Percentiles rank a stretch among this genome's conserved stretches.
phyloP scores from a whole-genome alignment of 805 yeast genomes.

The Lachancea sp. region DNA sequence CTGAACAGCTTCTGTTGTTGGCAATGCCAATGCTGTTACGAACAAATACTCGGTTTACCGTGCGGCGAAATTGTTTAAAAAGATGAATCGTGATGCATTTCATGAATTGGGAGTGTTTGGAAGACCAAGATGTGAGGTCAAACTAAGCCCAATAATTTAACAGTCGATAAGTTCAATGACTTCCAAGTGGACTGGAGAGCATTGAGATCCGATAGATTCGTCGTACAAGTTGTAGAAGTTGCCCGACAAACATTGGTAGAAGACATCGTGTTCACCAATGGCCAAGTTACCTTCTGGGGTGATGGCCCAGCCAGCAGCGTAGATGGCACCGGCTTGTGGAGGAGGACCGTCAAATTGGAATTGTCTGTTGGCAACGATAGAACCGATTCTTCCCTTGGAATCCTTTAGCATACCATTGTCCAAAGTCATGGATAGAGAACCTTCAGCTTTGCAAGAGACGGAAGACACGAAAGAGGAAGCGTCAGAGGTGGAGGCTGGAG shows the following conservation, averaged over 20 bases:
- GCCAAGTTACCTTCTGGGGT: constrained; percentile 52
- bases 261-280: constrained; percentile 47
- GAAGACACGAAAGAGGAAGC: constrained; percentile 26
- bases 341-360: constrained; percentile 85
- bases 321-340: constrained; percentile 73
- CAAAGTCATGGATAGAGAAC: constrained; percentile 52
- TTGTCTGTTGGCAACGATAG: constrained; percentile 77
- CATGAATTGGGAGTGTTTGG: constrained; percentile 1
- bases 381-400: constrained; percentile 60
- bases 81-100: constrained; percentile 5
- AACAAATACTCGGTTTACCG: not conserved
- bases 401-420: constrained; percentile 48
- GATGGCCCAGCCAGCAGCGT: constrained; percentile 61
- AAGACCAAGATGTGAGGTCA: too few relatives aligned
- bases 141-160: constrained; percentile 9
- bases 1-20: too few relatives aligned
- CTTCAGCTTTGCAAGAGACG: constrained; percentile 41
- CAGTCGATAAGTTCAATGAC: constrained; percentile 42
- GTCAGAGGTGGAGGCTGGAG: constrained; percentile 19
- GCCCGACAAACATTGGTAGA: constrained; percentile 64
- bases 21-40: not conserved
- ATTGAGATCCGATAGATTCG: constrained; percentile 46
- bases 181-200: constrained; percentile 48
- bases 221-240: constrained; percentile 64
- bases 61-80: not conserved